A percentile compares a stretch with the other conserved stretches of the same genome.
phyloP scores from a whole-genome alignment of 2,329 filamentous ascomycete species.

The Tympanopsis confertula region DNA sequence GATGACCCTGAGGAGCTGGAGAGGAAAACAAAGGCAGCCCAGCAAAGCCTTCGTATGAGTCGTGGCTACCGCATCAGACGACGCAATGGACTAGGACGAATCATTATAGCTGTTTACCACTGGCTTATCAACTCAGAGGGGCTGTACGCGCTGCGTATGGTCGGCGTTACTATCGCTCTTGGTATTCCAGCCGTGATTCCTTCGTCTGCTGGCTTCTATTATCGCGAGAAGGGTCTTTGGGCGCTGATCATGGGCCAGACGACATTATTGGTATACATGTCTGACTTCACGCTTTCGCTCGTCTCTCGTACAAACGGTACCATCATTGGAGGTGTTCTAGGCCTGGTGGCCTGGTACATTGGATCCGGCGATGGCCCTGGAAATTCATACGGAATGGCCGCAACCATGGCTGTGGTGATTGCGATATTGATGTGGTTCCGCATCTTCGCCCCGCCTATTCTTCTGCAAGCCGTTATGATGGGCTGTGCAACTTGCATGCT shows the following conservation, averaged over 20 bases:
- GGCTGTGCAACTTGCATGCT: constrained; percentile 24
- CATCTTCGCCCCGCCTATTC: constrained; percentile 16
- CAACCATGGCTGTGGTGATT: constrained; percentile 25
- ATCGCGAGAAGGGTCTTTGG: constrained; percentile 39
- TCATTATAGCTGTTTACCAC: constrained; percentile 17
- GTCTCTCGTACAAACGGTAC: constrained; percentile 27
- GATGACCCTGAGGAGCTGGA: constrained; percentile 14
- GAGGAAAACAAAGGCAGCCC: constrained; percentile 19
- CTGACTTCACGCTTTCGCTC: constrained; percentile 35
- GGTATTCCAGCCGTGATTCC: constrained; percentile 28
- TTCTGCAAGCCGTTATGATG: constrained; percentile 17
- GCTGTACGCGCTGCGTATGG: constrained; percentile 33
- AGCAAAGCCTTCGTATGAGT: constrained; percentile 20
- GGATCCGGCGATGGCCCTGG: constrained; percentile 32
- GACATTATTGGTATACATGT: constrained; percentile 32
- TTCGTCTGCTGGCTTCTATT: constrained; percentile 32
- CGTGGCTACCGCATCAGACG: constrained; percentile 11
- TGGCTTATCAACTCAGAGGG: constrained; percentile 30
- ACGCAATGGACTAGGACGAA: constrained; percentile 13
- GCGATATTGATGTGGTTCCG: constrained; percentile 21
- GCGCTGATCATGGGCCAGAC: constrained; percentile 37
- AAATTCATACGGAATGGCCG: constrained; percentile 36
- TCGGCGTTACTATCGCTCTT: constrained; percentile 30
- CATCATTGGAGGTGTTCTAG: constrained; percentile 31
- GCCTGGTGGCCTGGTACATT: constrained; percentile 36